Evolutionary conservation across 441 rosid species (phyloP), one percentile per base, ranked within the genome.

Genomic region (Melastoma candidum): DNA sequence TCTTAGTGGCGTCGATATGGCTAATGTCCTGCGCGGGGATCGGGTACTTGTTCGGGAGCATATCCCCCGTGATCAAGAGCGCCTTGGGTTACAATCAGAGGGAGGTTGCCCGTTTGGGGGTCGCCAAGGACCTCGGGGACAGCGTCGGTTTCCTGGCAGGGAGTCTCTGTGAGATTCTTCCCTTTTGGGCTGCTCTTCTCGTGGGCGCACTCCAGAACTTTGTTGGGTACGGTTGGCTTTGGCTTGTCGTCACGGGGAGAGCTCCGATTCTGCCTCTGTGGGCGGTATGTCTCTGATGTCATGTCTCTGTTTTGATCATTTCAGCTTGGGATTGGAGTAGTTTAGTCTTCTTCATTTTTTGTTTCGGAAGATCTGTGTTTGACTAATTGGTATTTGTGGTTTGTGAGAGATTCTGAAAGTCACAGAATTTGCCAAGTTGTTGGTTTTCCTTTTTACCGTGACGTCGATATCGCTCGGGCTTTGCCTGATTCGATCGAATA

Each of bases 121-220:
- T 89, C 48, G 95, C 93, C 43, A 85, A 89, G 62, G 90, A 86
- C 63, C 66, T 89, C 63, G 93, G 93, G 11, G 90, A 80, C 63
- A 72, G 77, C 46, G 71, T 84, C 54, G 88, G 95, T 1, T 77
- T 89, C 59, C 61, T 72, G 48, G 74, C 93, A 10, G 97, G 90
- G 3, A 67, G 70, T 50, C 61, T 86, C 44, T 77, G 84, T 36
- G 88, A 84, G 56, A 55, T 71, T 13, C 67, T 82, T 58, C 93
- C 93, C 0, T 48, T 81, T 11, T 86, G 90, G 93, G 77, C 65
- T 7, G 47, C 75, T 64, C 27, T 80, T 49, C 58, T 82, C 10
- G 66, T 86, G 50, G 95, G 95, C 32, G 80, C 61, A 2, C 50
- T 72, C 17, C 97, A 83, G 58, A 89, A 83, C 57, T 56, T 80